Conservation (phyloP, 371 early-diverging fungal genomes). For the Mortierella sp. region DNA sequence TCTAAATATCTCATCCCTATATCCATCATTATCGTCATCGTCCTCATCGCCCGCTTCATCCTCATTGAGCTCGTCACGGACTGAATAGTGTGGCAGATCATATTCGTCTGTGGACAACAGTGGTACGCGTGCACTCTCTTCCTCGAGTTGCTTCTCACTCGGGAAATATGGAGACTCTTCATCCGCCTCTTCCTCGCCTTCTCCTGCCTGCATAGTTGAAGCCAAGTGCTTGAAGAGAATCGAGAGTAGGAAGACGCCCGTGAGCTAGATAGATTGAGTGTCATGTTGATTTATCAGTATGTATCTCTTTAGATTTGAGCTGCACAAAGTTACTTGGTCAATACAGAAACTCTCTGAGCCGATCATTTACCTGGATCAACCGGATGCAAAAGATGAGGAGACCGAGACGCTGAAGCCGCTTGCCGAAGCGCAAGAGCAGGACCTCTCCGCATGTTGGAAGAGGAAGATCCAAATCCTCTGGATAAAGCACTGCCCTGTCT, state of each 20-base stretch:
- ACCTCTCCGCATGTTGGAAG: constrained; percentile 24
- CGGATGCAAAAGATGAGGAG: constrained; percentile 32
- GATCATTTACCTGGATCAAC: constrained; percentile 28
- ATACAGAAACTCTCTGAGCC: too few species aligned
- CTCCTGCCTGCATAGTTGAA: constrained; percentile 8
- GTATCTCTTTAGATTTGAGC: not conserved
- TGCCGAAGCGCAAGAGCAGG: constrained; percentile 17
- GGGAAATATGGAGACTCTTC: constrained; percentile 30
- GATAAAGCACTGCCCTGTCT: constrained; percentile 14
- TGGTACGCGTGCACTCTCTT: constrained; percentile 24
- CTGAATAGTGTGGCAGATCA: constrained; percentile 20
- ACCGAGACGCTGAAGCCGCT: constrained; percentile 14
- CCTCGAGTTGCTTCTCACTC: constrained; percentile 43
- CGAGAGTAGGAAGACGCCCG: constrained; percentile 25
- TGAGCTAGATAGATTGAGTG: constrained; percentile 8
- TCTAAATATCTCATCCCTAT: not conserved
- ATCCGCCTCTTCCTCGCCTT: constrained; percentile 11
- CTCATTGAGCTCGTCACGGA: constrained; percentile 1
- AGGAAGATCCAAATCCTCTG: not conserved
- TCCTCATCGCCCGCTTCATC: constrained; percentile 1
- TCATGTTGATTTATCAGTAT: too few species aligned
- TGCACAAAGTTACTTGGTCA: too few species aligned
- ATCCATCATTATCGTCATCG: constrained; percentile 2
- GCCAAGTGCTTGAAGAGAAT: constrained; percentile 38
- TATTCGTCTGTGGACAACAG: constrained; percentile 17